Evolutionary conservation across 805 yeast genomes (phyloP), one percentile per base, ranked within the genome.

Genomic region (Dipodascus albidus): DNA sequence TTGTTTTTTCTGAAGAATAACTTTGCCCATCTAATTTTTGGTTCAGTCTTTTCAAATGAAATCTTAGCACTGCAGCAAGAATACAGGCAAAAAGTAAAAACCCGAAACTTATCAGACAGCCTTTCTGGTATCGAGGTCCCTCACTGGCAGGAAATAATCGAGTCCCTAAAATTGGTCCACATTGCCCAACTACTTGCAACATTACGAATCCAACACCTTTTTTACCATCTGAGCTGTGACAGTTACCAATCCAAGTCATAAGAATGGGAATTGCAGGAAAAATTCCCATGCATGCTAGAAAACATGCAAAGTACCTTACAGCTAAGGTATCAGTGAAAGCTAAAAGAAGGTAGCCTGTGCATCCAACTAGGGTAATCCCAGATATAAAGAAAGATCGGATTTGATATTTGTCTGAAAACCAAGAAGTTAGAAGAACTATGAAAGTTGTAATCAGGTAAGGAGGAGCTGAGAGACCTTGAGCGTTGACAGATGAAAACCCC

Each of bases 391-490:
- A 53, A 19, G 67, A 65, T 6, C 68, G 59, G 23, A 58, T 58
- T 52, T 56, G 49, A 19, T 24, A 38, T 53, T 68, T 71, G 59
- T 76, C 80, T 9, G 78, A 76, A 58, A 71, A 73, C 50, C 68
- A 65, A 6, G 77, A 71, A 70, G 76, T 72, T 8, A 71, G 31
- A 55, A 68, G 69, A 8, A 76, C 72, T 1, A 67, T 57, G 0
- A 75, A 74, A 50, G 72, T 54, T 49, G 73, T 61, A 55, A 73
- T 17, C 21, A 61, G 48, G 44, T 62, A 74, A 4, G 78, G 78
- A 22, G 78, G 79, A 15, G 77, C 77, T 20, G 78, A 71, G 53
- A 75, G 64, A 52, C 73, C 72, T 54, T 74, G 72, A 3, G 78
- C 73, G 35, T 69, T 66, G 27, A 74, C 70, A 35, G 70, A 62